Evolutionary conservation across 176 grass and related monocot genomes (phyloP).

Genomic region (Oropetium thomaeum): DNA sequence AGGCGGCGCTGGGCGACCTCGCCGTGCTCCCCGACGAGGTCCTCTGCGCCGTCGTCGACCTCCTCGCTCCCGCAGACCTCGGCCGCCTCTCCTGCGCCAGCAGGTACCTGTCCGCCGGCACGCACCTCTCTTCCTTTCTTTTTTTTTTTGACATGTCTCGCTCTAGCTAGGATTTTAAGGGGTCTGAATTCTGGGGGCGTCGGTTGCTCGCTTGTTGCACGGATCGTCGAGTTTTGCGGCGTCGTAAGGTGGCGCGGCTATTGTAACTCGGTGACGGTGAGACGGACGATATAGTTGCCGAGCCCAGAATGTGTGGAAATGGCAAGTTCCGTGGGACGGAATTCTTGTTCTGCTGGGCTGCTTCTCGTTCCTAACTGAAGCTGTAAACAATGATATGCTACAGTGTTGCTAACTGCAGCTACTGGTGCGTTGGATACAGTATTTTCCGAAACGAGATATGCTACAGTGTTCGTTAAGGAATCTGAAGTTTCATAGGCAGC

Average conservation of each 20-base stretch:
- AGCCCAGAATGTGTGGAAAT: neutral
- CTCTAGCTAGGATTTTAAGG: neutral
- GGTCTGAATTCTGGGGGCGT: neutral
- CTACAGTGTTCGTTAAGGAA: neutral
- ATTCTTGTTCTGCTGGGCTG: neutral
- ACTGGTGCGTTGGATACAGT: neutral
- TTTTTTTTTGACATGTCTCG: neutral
- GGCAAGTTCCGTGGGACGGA: neutral
- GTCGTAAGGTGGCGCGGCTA: neutral
- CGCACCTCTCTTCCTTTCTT: neutral
- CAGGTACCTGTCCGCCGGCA: slow-evolving; percentile 52
- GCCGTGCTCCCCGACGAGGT: slow-evolving; percentile 72
- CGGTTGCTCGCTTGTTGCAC: neutral
- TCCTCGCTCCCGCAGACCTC: slow-evolving; percentile 75
- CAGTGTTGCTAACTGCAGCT: too few relatives aligned
- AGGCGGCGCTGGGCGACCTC: slow-evolving; percentile 71
- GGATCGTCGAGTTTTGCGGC: neutral
- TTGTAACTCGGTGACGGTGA: neutral
- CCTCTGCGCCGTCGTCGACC: slow-evolving; percentile 75
- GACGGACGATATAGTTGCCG: neutral
- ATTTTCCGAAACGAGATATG: neutral
- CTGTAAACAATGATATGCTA: neutral
- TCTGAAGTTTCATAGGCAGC: neutral
- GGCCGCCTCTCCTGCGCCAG: slow-evolving; percentile 84
- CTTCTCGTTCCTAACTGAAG: neutral